Conservation (phyloP, 108 stramenopile genomes). For the Discostella stelligeroides region DNA sequence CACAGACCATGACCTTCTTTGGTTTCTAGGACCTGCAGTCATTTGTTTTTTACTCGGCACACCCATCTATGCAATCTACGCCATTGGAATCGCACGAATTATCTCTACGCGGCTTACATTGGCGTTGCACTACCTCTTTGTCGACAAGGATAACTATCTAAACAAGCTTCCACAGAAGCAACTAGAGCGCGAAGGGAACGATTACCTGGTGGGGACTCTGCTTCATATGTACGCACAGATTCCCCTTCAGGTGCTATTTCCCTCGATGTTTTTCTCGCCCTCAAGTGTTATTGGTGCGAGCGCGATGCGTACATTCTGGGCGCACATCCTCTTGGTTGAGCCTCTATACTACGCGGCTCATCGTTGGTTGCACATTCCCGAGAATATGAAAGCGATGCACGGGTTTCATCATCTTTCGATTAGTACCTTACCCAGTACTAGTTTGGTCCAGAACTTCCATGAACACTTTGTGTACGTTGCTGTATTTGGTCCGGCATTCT, state of each 20-base stretch:
- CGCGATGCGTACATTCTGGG: constrained; percentile 41
- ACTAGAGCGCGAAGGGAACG: constrained; percentile 58
- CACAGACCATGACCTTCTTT: constrained; percentile 56
- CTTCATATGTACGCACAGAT: constrained; percentile 74
- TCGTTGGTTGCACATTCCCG: constrained; percentile 71
- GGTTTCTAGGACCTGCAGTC: constrained; percentile 59
- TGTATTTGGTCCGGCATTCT: constrained; percentile 71
- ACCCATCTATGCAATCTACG: constrained; percentile 60
- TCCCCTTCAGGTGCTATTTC: constrained; percentile 64
- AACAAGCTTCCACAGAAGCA: constrained; percentile 70
- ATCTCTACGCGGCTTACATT: constrained; percentile 56
- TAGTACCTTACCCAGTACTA: constrained; percentile 62
- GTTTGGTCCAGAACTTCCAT: constrained; percentile 71
- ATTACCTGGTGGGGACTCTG: constrained; percentile 61
- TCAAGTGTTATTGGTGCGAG: constrained; percentile 44
- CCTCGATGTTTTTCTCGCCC: constrained; percentile 65
- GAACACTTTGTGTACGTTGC: constrained; percentile 78
- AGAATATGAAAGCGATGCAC: constrained; percentile 74
- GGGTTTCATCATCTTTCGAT: constrained; percentile 77
- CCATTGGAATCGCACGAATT: constrained; percentile 62
- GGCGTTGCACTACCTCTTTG: constrained; percentile 63
- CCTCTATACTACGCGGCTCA: constrained; percentile 72
- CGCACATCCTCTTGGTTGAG: constrained; percentile 63
- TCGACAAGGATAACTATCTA: constrained; percentile 73
- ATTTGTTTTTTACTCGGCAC: constrained; percentile 49